These are phyloP conservation scores for Plicaturopsis crispa DNA, from an alignment of 768 basidiomycete species.

Conservation along the genomic window DNA sequence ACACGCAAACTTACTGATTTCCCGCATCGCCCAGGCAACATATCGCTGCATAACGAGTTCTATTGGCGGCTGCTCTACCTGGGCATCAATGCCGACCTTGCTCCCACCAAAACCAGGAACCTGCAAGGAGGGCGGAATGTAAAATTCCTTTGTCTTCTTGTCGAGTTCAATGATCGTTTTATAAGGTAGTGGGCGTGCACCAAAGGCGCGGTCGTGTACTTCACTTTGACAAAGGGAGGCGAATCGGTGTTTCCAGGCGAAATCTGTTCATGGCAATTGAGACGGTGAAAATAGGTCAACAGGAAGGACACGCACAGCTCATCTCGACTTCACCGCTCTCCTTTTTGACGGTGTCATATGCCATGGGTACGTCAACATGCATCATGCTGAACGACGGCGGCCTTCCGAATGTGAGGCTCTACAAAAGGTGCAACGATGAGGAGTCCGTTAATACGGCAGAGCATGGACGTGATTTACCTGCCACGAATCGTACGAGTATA, in stretches of 20 bases:
- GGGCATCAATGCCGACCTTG: constrained; percentile 23
- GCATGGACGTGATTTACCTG: constrained; percentile 36
- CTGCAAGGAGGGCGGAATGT: constrained; percentile 56
- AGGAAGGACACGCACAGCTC: constrained; percentile 39
- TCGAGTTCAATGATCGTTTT: constrained; percentile 57
- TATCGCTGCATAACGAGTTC: constrained; percentile 64
- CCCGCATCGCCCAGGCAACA: constrained; percentile 57
- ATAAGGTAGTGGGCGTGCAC: constrained; percentile 54
- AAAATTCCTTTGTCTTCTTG: constrained; percentile 55
- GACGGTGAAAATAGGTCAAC: not conserved
- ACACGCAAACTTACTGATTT: too few species aligned
- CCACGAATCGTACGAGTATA: constrained; percentile 63
- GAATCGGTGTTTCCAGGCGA: constrained; percentile 66
- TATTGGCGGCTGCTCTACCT: constrained; percentile 39
- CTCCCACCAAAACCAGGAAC: constrained; percentile 56
- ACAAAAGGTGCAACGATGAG: constrained; percentile 1
- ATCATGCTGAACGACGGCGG: constrained; percentile 56
- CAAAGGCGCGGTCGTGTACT: constrained; percentile 64
- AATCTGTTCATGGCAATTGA: constrained; percentile 28
- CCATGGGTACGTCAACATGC: constrained; percentile 49
- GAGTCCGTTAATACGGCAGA: not conserved
- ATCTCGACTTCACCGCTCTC: constrained; percentile 48
- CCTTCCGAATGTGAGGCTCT: constrained; percentile 68
- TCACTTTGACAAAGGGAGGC: constrained; percentile 52
- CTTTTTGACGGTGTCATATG: constrained; percentile 37